Base-by-base conservation (phyloP, 2,329 filamentous ascomycete species). In the Ceratocystis cacaofunesta region DNA sequence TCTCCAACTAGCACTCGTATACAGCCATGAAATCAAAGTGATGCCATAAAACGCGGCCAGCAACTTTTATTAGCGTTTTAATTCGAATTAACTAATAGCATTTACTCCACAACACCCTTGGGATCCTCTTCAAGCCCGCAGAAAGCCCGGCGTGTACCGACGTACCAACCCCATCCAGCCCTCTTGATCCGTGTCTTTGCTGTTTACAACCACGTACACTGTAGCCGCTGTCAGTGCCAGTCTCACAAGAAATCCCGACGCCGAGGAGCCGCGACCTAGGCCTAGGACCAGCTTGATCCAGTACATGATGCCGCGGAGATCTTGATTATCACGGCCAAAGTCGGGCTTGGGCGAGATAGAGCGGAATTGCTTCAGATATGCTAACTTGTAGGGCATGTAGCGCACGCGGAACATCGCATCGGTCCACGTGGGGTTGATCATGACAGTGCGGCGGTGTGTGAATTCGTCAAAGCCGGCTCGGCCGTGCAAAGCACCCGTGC, bases 401-500 rank as follows among this genome's bases (percentile, higher is more conserved):
- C 89, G 82, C 63, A 89, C 78, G 67, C 82, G 80, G 69, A 92
- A 76, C 68, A 90, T 71, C 48, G 76, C 77, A 72, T 90, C 87
- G 69, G 86, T 79, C 87, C 87, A 90, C 17, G 73, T 71, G 0
- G 87, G 87, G 3, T 85, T 87, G 57, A 78, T 80, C 25, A 84
- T 82, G 43, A 89, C 75, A 62, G 74, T 77, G 67, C 79, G 79
- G 72, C 68, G 78, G 73, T 89, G 86, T 1, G 83, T 83, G 72
- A 88, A 89, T 69, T 77, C 77, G 70, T 89, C 85, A 74, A 89
- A 89, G 1, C 80, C 83, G n/a, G 87, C 80, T 71, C 85, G 85
- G 68, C 91, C 91, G 70, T 88, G 85, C 78, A 95, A 95, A 36
- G 83, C 78, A 68, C 90, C 90, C 68, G 82, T 81, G 64, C 90